A percentile compares a stretch with the other conserved stretches of the same genome.
phyloP scores from a whole-genome alignment of 352 stramenopile species.

The Paralagenidium karlingii region DNA sequence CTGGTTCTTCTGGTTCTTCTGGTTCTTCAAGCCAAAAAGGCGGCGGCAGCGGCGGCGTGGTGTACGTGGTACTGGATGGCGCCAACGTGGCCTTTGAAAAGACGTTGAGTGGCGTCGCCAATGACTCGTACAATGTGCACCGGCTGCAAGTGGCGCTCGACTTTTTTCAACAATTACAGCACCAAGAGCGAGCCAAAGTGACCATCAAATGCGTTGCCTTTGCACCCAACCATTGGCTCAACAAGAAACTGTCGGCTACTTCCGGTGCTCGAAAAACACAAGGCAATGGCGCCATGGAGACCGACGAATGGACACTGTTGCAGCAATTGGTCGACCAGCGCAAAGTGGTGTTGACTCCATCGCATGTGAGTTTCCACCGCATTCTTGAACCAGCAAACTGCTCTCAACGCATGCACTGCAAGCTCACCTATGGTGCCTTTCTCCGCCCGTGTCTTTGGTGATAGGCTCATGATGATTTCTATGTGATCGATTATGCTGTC shows the following conservation, averaged over 20 bases:
- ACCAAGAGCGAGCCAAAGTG: constrained; percentile 8
- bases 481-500: constrained; percentile 86
- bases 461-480: constrained; percentile 83
- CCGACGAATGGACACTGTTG: constrained; percentile 32
- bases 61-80: constrained; percentile 52
- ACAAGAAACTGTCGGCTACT: constrained; percentile 26
- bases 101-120: constrained; percentile 29
- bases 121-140: too few species aligned
- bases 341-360: constrained; percentile 61
- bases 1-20: neutral
- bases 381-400: neutral
- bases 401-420: neutral
- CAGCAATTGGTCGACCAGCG: constrained; percentile 42
- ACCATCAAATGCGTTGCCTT: constrained; percentile 62
- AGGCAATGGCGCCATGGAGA: constrained; percentile 30
- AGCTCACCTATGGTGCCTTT: neutral
- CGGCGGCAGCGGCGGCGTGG: neutral
- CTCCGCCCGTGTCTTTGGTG: neutral
- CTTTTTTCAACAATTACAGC: constrained; percentile 35
- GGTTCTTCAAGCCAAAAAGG: neutral
- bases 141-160: constrained; percentile 52
- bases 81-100: constrained; percentile 63
- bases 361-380: constrained; percentile 24
- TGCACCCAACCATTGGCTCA: constrained; percentile 70
- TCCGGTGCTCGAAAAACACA: constrained; percentile 3